Percentiles rank a stretch among this genome's conserved stretches.
Evolutionary conservation across 2,329 filamentous ascomycete genomes (phyloP).

Genomic region (Penicillium sp.): DNA sequence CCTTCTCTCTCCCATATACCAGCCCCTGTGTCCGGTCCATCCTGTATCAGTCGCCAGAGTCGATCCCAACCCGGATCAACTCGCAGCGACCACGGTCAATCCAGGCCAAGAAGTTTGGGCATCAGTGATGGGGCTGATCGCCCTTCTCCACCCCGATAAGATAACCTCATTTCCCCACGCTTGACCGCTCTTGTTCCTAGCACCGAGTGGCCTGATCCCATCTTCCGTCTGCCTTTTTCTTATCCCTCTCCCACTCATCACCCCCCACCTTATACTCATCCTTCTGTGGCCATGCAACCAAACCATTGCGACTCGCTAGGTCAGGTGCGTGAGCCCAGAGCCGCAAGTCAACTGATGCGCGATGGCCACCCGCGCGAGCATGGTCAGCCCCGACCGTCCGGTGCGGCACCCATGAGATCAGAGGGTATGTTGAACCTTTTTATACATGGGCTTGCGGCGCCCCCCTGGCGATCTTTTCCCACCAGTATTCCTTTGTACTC

Average conservation of each 20-base stretch:
- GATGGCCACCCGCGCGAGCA: constrained; percentile 35
- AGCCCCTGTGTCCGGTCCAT: too few relatives aligned
- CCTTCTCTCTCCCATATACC: not conserved
- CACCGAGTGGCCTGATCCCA: constrained; percentile 22
- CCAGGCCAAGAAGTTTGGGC: constrained; percentile 16
- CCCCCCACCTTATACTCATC: not conserved
- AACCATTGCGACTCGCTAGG: constrained; percentile 40
- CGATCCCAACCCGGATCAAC: too few relatives aligned
- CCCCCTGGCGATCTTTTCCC: constrained; percentile 13
- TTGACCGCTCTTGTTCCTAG: constrained; percentile 25
- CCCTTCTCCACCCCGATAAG: constrained; percentile 26
- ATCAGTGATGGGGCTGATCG: constrained; percentile 19
- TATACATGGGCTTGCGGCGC: constrained; percentile 10
- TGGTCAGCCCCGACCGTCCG: constrained; percentile 37
- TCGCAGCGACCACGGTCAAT: too few relatives aligned
- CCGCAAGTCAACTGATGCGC: constrained; percentile 34
- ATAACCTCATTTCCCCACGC: constrained; percentile 25
- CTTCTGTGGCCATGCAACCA: constrained; percentile 36
- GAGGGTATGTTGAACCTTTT: constrained; percentile 42
- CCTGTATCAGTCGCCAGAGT: not conserved
- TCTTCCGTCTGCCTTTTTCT: constrained; percentile 6
- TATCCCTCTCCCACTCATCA: constrained; percentile 5
- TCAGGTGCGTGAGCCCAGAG: constrained; percentile 36
- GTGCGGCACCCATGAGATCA: constrained; percentile 40
- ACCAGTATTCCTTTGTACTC: not conserved